phyloP scores from a whole-genome alignment of 371 early-diverging fungal genomes.

The Funneliformis caledonium region DNA sequence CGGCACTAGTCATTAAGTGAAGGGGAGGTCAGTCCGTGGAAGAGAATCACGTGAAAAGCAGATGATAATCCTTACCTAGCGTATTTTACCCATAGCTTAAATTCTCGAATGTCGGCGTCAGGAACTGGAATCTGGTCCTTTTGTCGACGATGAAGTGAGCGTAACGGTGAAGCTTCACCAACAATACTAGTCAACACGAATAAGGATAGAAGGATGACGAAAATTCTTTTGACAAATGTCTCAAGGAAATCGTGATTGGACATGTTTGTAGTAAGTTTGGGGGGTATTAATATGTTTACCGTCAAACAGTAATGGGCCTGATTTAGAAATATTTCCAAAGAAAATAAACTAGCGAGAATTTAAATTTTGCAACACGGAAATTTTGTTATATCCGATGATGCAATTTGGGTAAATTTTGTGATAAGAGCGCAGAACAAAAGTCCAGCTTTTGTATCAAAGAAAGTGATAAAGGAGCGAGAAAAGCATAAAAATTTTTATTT shows the following conservation, averaged over 20 bases:
- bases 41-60: too few species aligned
- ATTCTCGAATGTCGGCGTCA: neutral
- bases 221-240: neutral
- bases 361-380: neutral
- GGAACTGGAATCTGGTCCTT: neutral
- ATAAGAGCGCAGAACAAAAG: neutral
- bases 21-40: neutral
- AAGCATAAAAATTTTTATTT: too few species aligned
- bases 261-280: neutral
- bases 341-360: too few species aligned
- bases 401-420: neutral
- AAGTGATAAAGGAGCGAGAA: neutral
- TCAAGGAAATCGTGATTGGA: neutral
- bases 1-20: neutral
- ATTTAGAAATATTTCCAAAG: too few species aligned
- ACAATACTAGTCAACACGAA: neutral
- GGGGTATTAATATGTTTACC: too few species aligned
- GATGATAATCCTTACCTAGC: neutral
- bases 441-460: neutral
- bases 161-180: neutral
- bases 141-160: neutral
- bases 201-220: neutral
- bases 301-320: too few species aligned
- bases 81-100: neutral
- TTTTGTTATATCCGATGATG: neutral